Evolutionary conservation across 2,329 filamentous ascomycete species (phyloP).

Genomic region (Periconia sp.): DNA sequence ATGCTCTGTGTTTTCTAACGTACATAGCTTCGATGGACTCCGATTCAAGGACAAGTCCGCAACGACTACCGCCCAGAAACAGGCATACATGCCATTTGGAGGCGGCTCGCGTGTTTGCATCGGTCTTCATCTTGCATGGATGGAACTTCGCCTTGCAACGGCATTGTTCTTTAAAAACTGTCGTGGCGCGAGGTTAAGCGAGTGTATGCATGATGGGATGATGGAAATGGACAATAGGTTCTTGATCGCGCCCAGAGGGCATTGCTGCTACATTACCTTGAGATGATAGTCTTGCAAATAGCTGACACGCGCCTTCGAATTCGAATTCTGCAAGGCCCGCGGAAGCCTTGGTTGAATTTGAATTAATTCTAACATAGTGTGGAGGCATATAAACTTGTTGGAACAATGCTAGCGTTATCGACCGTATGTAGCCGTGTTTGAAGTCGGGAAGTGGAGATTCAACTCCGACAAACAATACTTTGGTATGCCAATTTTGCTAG

Average conservation of each 20-base stretch:
- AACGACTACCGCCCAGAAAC: slow-evolving; percentile 42
- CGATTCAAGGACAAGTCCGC: neutral
- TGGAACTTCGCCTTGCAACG: slow-evolving; percentile 60
- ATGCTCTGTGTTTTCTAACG: neutral
- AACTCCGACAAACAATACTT: too few relatives aligned
- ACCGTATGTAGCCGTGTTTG: too few relatives aligned
- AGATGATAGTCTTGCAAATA: too few relatives aligned
- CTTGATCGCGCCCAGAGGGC: slow-evolving; percentile 50
- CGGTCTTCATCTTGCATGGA: slow-evolving; percentile 69
- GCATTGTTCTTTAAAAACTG: slow-evolving; percentile 61
- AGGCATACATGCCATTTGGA: slow-evolving; percentile 71
- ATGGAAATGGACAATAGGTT: slow-evolving; percentile 55
- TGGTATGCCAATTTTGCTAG: too few relatives aligned
- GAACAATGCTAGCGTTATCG: too few relatives aligned
- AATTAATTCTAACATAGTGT: too few relatives aligned
- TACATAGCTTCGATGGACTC: neutral
- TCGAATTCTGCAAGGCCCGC: too few relatives aligned
- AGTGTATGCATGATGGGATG: slow-evolving; percentile 42
- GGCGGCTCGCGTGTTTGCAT: slow-evolving; percentile 73
- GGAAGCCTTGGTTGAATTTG: too few relatives aligned
- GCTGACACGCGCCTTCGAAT: too few relatives aligned
- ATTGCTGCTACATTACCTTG: slow-evolving; percentile 50
- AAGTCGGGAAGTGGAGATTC: too few relatives aligned
- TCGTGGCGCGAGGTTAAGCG: slow-evolving; percentile 31
- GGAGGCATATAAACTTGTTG: too few relatives aligned